Evolutionary conservation across 1,139 yeast species (phyloP), one percentile per base, ranked within the genome.

Genomic region (Kodamaea anthophila): DNA sequence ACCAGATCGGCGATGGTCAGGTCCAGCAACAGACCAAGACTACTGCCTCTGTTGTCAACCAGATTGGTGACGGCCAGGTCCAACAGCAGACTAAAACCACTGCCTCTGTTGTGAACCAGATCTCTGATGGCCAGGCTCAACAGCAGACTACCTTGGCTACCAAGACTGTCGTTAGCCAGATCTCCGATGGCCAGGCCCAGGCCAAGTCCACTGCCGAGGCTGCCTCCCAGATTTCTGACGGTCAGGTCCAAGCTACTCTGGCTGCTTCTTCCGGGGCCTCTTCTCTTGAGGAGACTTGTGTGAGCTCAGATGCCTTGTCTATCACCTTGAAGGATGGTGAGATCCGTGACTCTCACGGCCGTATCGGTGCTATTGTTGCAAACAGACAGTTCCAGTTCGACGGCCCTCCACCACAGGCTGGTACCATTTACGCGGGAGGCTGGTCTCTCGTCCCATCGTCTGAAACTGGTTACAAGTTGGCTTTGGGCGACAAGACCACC

Each of bases 321-420:
- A 43, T 60, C 36, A 39, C 46, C 15, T 53, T 62, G 41, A 41
- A 44, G 26, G 50, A 45, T 26, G 52, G 60, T 28, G 39, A 51
- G 10, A 53, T 63, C 40, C 51, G 43, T 14, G 70, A 62, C 38
- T 28, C 47, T 19, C 34, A 53, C 35, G 59, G 59, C 26, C 57
- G 68, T 52, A 48, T 59, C 37, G 70, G 70, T 20, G 55, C 65
- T 29, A 61, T 63, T 48, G 70, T 60, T 34, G 63, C 68, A 33
- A 63, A 62, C 53, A 55, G 62, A 48, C 68, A 63, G 47, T 62
- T 63, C 59, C 68, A 62, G 48, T 60, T 63, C 37, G 69, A 62
- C 40, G 65, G 64, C 28, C 67, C 68, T 25, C 65, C 66, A 47
- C 65, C 65, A 16, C 65, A 60, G 47, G 65, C 65, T 21, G 66